A percentile compares a stretch with the other conserved stretches of the same genome.
phyloP scores from a whole-genome alignment of 106 monocot species.

The Triglochin maritima region DNA sequence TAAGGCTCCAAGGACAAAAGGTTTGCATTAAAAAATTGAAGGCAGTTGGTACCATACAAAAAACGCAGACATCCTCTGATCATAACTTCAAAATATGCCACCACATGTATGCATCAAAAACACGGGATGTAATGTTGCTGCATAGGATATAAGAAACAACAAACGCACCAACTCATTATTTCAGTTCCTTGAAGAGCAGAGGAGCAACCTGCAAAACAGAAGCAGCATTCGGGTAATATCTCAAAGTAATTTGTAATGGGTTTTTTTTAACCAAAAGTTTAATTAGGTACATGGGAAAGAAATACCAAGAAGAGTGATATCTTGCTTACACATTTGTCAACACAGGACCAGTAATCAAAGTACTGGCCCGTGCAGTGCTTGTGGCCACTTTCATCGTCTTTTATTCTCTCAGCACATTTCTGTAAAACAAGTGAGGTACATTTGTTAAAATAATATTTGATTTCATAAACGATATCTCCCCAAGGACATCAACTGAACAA shows the following conservation, averaged over 20 bases:
- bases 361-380: constrained; percentile 33
- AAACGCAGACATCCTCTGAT: too few relatives aligned
- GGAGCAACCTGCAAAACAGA: constrained; percentile 15
- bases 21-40: too few relatives aligned
- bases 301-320: not conserved
- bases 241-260: too few relatives aligned
- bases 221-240: not conserved
- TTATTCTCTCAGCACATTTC: constrained; percentile 23
- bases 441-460: too few relatives aligned
- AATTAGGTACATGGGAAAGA: not conserved
- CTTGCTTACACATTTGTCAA: constrained; percentile 21
- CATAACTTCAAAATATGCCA: too few relatives aligned
- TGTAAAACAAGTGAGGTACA: not conserved
- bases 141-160: too few relatives aligned
- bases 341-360: constrained; percentile 29
- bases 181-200: constrained; percentile 21
- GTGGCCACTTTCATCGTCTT: constrained; percentile 19
- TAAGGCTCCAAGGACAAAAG: too few relatives aligned
- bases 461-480: too few relatives aligned
- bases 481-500: too few relatives aligned
- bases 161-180: constrained; percentile 5
- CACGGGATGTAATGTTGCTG: too few relatives aligned
- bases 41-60: too few relatives aligned
- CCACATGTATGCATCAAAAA: too few relatives aligned
- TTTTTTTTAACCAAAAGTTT: not conserved